Evolutionary conservation across 352 stramenopile genomes (phyloP).

Genomic region (Globisporangium emineosum): DNA sequence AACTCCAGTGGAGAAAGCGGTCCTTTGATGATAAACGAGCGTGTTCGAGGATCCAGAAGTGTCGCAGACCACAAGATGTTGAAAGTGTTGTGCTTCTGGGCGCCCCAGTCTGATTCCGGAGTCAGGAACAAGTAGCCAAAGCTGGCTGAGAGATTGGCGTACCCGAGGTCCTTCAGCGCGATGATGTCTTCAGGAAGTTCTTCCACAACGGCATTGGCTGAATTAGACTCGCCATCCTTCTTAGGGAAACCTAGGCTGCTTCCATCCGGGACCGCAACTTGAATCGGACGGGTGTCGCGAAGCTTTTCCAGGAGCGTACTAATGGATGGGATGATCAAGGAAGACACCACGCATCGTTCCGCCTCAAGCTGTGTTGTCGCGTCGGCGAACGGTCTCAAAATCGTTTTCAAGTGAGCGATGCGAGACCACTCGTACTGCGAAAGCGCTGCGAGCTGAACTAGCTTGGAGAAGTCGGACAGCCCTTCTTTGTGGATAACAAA

Average conservation of each 20-base stretch:
- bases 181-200: slow-evolving; percentile 66
- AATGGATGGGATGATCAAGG: slow-evolving; percentile 63
- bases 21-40: slow-evolving; percentile 74
- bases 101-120: slow-evolving; percentile 38
- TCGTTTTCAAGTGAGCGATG: slow-evolving; percentile 49
- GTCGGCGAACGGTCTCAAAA: slow-evolving; percentile 69
- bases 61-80: slow-evolving; percentile 68
- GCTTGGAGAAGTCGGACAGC: slow-evolving; percentile 60
- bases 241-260: neutral
- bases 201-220: neutral
- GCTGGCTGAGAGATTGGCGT: slow-evolving; percentile 41
- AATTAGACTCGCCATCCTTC: neutral
- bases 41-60: slow-evolving; percentile 69
- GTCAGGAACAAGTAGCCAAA: slow-evolving; percentile 62
- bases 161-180: slow-evolving; percentile 50
- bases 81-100: slow-evolving; percentile 50
- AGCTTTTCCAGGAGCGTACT: slow-evolving; percentile 70
- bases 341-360: slow-evolving; percentile 59
- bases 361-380: slow-evolving; percentile 53
- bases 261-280: neutral
- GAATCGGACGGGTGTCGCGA: slow-evolving; percentile 22
- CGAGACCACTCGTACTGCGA: slow-evolving; percentile 71
- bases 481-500: slow-evolving; percentile 60
- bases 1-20: slow-evolving; percentile 51
- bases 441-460: slow-evolving; percentile 62